Conservation (phyloP, 2,329 filamentous ascomycete genomes). For the Aspergillus neoniger region DNA sequence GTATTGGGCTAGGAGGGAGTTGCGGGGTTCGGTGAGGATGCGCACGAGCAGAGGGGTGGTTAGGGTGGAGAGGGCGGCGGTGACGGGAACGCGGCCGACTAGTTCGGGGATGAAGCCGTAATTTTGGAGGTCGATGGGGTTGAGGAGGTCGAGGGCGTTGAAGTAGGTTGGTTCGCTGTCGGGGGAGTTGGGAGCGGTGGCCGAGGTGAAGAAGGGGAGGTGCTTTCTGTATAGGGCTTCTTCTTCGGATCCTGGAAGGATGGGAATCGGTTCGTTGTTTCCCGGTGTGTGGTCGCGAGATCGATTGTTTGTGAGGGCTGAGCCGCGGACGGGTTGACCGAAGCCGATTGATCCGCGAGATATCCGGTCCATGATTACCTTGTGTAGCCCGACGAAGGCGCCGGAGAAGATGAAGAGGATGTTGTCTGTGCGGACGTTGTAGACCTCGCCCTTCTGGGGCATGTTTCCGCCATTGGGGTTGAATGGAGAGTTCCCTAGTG, state of each 20-base stretch:
- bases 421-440: constrained; percentile 86
- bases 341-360: constrained; percentile 88
- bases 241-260: constrained; percentile 65
- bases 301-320: constrained; percentile 33
- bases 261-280: constrained; percentile 48
- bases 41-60: constrained; percentile 69
- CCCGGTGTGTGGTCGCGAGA: constrained; percentile 25
- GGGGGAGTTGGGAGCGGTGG: constrained; percentile 43
- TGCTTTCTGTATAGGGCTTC: constrained; percentile 61
- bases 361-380: constrained; percentile 81
- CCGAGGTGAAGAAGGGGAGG: constrained; percentile 62
- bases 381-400: constrained; percentile 90
- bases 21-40: constrained; percentile 89
- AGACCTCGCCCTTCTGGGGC: constrained; percentile 59
- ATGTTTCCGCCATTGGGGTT: constrained; percentile 32
- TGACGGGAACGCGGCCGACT: constrained; percentile 92
- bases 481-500: constrained; percentile 35
- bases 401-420: constrained; percentile 97
- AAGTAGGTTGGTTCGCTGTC: constrained; percentile 51
- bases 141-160: constrained; percentile 69
- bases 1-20: constrained; percentile 86
- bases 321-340: constrained; percentile 72
- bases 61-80: constrained; percentile 79
- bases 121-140: constrained; percentile 73
- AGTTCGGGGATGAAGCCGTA: constrained; percentile 94